Evolutionary conservation across 345 rosid species (phyloP), one percentile per base, ranked within the genome.

Genomic region (Abelmoschus esculentus): DNA sequence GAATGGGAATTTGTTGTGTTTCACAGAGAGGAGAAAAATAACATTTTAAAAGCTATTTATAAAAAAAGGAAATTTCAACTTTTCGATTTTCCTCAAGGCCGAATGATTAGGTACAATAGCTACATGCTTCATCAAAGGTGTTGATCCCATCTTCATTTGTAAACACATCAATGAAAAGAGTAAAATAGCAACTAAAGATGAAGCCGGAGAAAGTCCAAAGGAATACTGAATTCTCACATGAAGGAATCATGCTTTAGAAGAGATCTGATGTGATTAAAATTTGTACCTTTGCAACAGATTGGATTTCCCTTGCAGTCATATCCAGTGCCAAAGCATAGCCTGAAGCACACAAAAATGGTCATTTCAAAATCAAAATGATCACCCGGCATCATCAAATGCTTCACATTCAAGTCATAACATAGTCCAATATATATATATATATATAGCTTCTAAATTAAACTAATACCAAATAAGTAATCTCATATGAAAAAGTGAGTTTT

Each of bases 241-340:
- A 60, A 46, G 40, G 7, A 38, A 19, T 19, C 36, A 40, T 13
- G 50, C 36, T 22, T 13, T 40, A 56, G 1, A 60, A 17, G 40
- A 31, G 19, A 38, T 15, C 59, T 59, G 47, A 65, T 68, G 14
- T 8, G 11, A 77, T 29, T 52, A 53, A 61, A 77, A 29, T 3
- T 22, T 52, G 68, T 72, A 91, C 97, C 95, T 89, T 93, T 1
- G 97, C 97, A 75, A 86, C 60, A 74, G 81, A 81, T 15, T 91
- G 96, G 75, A 88, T 82, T 74, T 93, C 98, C 82, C 85, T 89
- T 26, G 96, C 91, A 80, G 96, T 89, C 98, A 91, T 91, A 78
- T 91, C 97, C 81, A 93, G 77, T n/a, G 90, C 99, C 76, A 93
- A 75, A 34, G 96, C 96, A 82, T 91, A 91, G 9, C 97, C 97